phyloP scores from a whole-genome alignment of 2,329 filamentous ascomycete species.

The Pezicula radicicola region DNA sequence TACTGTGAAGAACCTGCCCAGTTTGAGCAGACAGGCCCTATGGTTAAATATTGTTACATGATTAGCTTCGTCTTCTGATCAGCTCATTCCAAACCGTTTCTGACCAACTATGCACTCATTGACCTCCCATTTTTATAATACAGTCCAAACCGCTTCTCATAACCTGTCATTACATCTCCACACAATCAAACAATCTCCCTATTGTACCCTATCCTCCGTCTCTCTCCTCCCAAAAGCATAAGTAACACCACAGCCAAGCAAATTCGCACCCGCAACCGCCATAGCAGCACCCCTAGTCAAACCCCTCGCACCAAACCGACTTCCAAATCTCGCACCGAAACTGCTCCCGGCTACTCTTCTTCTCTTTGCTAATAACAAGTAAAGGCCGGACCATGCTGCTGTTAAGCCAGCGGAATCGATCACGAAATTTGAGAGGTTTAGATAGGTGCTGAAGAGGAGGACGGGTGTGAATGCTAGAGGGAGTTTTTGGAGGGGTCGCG shows the following conservation, averaged over 20 bases:
- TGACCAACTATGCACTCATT: too few species aligned
- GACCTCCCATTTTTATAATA: background rate
- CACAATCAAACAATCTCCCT: background rate
- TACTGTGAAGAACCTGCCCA: too few species aligned
- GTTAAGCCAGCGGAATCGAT: conserved; percentile 61
- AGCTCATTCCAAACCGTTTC: too few species aligned
- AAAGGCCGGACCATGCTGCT: conserved; percentile 63
- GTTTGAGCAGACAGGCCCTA: too few species aligned
- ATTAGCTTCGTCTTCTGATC: too few species aligned
- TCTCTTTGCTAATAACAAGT: conserved; percentile 59
- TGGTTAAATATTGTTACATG: too few species aligned
- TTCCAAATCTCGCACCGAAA: conserved; percentile 33
- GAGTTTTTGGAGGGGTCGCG: conserved; percentile 61
- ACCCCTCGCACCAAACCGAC: conserved; percentile 47
- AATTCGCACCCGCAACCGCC: conserved; percentile 46
- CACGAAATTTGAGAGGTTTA: conserved; percentile 61
- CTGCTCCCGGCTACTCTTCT: conserved; percentile 32
- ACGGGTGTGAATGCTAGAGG: conserved; percentile 67
- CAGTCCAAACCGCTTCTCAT: background rate
- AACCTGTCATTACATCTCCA: conserved; percentile 4
- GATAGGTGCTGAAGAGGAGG: conserved; percentile 62
- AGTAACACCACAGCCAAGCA: conserved; percentile 46
- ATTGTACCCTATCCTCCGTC: conserved; percentile 15
- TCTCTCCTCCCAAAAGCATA: conserved; percentile 46
- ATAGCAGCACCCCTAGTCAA: conserved; percentile 49